Base-by-base conservation (phyloP, 2,329 filamentous ascomycete genomes). In the Blastomyces silverae region DNA sequence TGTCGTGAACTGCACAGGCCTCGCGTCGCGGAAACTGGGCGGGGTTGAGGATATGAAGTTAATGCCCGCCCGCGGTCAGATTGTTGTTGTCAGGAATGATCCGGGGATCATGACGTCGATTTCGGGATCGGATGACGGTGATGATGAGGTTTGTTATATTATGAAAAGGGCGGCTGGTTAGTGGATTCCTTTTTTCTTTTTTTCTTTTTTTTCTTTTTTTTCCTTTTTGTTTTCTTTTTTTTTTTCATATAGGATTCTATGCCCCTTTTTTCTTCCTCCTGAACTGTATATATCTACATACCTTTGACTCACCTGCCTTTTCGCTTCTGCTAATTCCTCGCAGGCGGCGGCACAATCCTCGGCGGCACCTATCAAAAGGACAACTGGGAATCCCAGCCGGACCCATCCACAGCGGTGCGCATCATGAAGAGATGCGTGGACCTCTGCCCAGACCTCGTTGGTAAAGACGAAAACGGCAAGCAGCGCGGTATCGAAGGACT, bases 301-400 rank as follows among this genome's bases (percentile, higher is more conserved):
- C 20, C 3, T 25, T 31, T 5, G 10, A 55, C 10, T n/a, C 3
- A 10, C 55, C 31, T 7, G 31, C 42, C 15, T 44, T 17, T 4
- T 25, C 34, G n/a, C 20, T 2, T 37, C 17, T n/a, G 15, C 58
- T 39, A 46, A 52, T 39, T 65, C 57, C 28, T 2, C 61, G 0
- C 61, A 73, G 84, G 87, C n/a, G 92, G 92, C 25, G 92, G 92
- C 13, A 94, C 90, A 0, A 83, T 96, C 53, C 79, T 96, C 2
- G 92, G 92, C n/a, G 92, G 92, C 2, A 93, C 88, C 58, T 90
- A 95, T 71, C 87, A 92, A 74, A 85, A 88, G 70, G 83, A 87
- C 37, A 89, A 87, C 71, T 96, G 91, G 91, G 89, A 94, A 69
- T 84, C 86, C 48, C 83, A 88, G 69, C 87, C 89, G 0, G 92